Base-by-base conservation (phyloP, 2,329 filamentous ascomycete genomes). In the Botrytis hyacinthi region DNA sequence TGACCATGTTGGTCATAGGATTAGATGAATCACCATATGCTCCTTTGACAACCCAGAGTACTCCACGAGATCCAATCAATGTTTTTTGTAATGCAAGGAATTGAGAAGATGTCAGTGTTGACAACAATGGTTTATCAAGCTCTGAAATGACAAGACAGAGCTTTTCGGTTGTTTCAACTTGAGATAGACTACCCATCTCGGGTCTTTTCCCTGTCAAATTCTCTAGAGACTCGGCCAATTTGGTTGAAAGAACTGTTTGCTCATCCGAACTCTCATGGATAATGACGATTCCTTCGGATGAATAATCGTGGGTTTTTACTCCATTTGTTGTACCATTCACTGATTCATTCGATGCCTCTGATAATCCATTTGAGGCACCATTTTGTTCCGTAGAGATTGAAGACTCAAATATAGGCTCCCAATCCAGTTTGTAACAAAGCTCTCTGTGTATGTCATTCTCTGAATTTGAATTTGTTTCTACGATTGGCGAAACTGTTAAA, bases 11-110 rank as follows among this genome's bases (percentile, higher is more conserved):
- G 2, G 70, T 48, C 40, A 78, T 76, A 32, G 80, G 80, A 57
- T 77, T 76, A 14, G 63, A 68, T 59, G 79, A 75, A 61, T 80
- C 80, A 77, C 73, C 81, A 62, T 85, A 83, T 7, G 84, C 84
- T 4, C 83, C 84, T 0, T 80, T 80, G 0, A 85, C 85, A 18
- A 88, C 75, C 86, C 87, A 89, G 0, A 89, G 72, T 4, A 89
- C 76, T 3, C 83, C 82, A 48, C 81, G 82, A 0, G 83, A 80
- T 1, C 69, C 74, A 8, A 79, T 78, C 2, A 86, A 78, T 7
- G 88, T 74, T 0, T 77, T 75, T 32, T 85, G 82, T 42, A 89
- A 82, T 1, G 78, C 60, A 0, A 79, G 61, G 73, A 87, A 89
- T n/a, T 83, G 79, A 0, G 76, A 20, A 20, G 83, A 77, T 1